These are phyloP conservation scores for Zychaea mexicana DNA, from an alignment of 371 early-diverging fungal genomes.

Conservation along the genomic window DNA sequence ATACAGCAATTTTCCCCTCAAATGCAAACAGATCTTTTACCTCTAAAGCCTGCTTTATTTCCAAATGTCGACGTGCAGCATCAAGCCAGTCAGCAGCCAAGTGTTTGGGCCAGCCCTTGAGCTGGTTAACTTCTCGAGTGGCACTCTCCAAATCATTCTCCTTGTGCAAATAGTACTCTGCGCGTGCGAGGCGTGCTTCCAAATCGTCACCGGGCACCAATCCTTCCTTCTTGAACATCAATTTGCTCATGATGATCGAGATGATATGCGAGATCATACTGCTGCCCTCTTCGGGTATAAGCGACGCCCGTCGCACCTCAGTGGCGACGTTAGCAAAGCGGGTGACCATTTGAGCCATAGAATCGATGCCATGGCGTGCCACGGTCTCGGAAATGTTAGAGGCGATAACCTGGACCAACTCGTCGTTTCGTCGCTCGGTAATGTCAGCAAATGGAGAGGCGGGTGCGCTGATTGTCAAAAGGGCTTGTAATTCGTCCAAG, in stretches of 20 bases:
- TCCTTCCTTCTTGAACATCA: conserved; percentile 88
- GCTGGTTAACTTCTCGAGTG: conserved; percentile 92
- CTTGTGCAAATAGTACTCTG: conserved; percentile 70
- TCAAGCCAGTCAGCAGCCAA: conserved; percentile 91
- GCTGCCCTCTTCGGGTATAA: conserved; percentile 88
- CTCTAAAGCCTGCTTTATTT: conserved; percentile 90
- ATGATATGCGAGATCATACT: conserved; percentile 78
- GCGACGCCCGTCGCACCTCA: conserved; percentile 79
- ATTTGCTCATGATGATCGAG: conserved; percentile 72
- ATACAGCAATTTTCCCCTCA: no score
- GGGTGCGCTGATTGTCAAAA: conserved; percentile 41
- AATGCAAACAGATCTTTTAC: conserved; percentile 37
- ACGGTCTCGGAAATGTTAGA: conserved; percentile 63
- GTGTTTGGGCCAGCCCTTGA: conserved; percentile 92
- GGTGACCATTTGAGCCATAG: conserved; percentile 71
- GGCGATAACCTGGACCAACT: conserved; percentile 68
- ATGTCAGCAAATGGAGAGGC: conserved; percentile 44
- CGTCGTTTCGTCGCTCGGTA: conserved; percentile 59
- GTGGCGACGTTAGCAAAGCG: conserved; percentile 73
- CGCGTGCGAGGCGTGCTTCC: conserved; percentile 87
- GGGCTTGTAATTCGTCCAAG: conserved; percentile 67
- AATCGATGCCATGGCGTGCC: conserved; percentile 69
- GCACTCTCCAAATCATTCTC: conserved; percentile 87
- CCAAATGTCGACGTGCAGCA: conserved; percentile 83
- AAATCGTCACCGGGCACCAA: conserved; percentile 86